Evolutionary conservation across 129 eudicot species (phyloP).

Genomic region (Centella asiatica): DNA sequence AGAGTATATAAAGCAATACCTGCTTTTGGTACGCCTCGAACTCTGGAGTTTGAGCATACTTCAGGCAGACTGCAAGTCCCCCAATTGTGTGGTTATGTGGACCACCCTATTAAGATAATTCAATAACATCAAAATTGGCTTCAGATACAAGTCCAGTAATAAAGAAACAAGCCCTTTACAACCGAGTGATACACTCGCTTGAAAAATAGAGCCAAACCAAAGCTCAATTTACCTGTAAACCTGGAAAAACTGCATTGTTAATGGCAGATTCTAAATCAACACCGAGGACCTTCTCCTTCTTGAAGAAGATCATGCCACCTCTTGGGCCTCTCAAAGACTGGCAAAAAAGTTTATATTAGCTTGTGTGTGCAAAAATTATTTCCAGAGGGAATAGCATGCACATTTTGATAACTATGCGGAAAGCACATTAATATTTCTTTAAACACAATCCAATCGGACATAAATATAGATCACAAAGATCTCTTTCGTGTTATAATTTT

Average conservation of each 20-base stretch:
- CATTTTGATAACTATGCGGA: not conserved
- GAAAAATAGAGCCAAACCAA: not conserved
- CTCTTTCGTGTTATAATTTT: not conserved
- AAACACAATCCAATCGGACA: not conserved
- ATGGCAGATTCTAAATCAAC: conserved; percentile 90
- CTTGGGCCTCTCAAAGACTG: conserved; percentile 97
- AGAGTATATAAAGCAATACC: conserved; percentile 25
- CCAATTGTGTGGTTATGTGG: conserved; percentile 97
- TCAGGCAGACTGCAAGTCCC: conserved; percentile 90
- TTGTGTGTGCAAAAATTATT: not conserved
- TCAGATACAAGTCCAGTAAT: not conserved
- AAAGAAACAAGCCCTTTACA: not conserved
- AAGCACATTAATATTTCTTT: not conserved
- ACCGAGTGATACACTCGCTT: not conserved
- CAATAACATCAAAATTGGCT: not conserved
- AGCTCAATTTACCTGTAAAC: conserved; percentile 63
- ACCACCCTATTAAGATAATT: conserved; percentile 62
- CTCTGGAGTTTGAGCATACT: conserved; percentile 88
- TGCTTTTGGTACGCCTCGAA: conserved; percentile 81
- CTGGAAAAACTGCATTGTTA: conserved; percentile 97
- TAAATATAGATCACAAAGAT: not conserved
- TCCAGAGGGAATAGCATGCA: not conserved
- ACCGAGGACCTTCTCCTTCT: conserved; percentile 75
- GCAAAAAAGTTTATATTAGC: conserved; percentile 10
- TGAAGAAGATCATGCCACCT: conserved; percentile 98